phyloP scores from a whole-genome alignment of 176 grass and related monocot species.

The Eleusine indica region DNA sequence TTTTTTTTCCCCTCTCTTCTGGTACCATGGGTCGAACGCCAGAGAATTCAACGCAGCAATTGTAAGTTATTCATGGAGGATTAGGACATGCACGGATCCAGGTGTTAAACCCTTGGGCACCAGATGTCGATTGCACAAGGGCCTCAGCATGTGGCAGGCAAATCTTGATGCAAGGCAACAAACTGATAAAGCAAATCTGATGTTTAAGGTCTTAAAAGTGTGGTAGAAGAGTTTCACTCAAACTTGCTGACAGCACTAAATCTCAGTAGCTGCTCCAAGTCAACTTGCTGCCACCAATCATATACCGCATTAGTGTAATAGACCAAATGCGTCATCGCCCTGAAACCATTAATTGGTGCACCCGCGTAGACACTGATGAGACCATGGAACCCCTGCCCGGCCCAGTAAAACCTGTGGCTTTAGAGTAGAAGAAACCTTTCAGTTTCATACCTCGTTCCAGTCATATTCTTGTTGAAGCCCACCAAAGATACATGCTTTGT shows the following conservation, averaged over 20 bases:
- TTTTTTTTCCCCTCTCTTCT: background rate
- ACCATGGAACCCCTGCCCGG: background rate
- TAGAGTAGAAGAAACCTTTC: background rate
- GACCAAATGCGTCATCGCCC: slow-evolving; percentile 8
- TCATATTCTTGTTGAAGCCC: background rate
- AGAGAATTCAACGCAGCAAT: background rate
- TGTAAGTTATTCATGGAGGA: slow-evolving; percentile 4
- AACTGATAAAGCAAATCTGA: background rate
- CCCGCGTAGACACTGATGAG: too few relatives aligned
- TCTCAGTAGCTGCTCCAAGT: background rate
- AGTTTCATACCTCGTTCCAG: background rate
- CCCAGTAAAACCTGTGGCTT: background rate
- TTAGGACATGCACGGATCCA: slow-evolving; percentile 17
- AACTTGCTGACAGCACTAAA: background rate
- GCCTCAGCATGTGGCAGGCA: background rate
- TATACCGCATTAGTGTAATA: background rate
- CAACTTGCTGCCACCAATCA: slow-evolving; percentile 14
- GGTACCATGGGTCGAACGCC: background rate
- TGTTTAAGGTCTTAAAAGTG: background rate
- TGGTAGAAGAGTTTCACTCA: slow-evolving; percentile 19
- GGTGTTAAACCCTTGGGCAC: slow-evolving; percentile 36
- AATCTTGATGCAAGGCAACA: background rate
- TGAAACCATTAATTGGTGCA: background rate
- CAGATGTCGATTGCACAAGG: background rate
- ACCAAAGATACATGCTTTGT: background rate